phyloP scores from a whole-genome alignment of 2,329 filamentous ascomycete genomes.

The Trichoderma asperellum region DNA sequence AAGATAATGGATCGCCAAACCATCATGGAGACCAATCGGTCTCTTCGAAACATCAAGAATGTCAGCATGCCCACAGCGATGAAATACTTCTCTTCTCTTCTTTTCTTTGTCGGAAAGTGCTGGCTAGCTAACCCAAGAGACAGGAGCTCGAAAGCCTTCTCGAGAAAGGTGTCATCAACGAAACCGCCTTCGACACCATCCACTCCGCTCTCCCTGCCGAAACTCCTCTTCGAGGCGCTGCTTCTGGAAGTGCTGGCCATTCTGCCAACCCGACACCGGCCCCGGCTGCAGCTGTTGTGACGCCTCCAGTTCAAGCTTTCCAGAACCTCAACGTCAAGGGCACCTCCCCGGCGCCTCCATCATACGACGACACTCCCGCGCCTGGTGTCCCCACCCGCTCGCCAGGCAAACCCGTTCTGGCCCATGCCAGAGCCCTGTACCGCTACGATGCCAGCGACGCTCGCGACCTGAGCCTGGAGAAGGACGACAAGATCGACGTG shows the following conservation, averaged over 20 bases:
- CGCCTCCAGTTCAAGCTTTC: constrained; percentile 46
- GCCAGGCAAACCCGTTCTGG: constrained; percentile 61
- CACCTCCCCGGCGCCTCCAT: constrained; percentile 51
- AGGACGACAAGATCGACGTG: constrained; percentile 79
- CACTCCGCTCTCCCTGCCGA: constrained; percentile 74
- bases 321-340: constrained; percentile 47
- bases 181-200: constrained; percentile 75
- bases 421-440: constrained; percentile 80
- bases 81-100: background rate
- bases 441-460: constrained; percentile 77
- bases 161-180: constrained; percentile 78
- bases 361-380: constrained; percentile 55
- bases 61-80: constrained; percentile 52
- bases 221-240: constrained; percentile 52
- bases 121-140: constrained; percentile 24
- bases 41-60: constrained; percentile 84
- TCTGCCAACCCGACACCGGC: constrained; percentile 41
- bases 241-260: constrained; percentile 37
- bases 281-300: constrained; percentile 35
- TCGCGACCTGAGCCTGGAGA: constrained; percentile 79
- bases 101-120: background rate
- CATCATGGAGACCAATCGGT: constrained; percentile 76
- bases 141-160: constrained; percentile 91
- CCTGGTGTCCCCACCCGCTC: constrained; percentile 48
- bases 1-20: constrained; percentile 58